Evolutionary conservation across 2,329 filamentous ascomycete genomes (phyloP).

Genomic region (Fusarium sambucinum): DNA sequence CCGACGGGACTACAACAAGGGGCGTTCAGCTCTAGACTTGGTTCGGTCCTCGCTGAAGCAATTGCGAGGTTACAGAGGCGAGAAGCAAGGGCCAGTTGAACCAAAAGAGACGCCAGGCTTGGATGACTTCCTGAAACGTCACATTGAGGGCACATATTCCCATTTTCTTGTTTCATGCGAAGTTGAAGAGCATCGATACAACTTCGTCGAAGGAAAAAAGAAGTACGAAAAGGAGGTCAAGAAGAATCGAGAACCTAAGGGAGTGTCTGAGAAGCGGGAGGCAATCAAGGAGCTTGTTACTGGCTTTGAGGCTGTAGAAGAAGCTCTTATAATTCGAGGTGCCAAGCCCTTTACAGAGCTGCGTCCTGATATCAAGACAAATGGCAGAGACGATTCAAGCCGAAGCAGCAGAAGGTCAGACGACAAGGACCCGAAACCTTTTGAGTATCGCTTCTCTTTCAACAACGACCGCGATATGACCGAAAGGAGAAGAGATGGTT

Average conservation of each 20-base stretch:
- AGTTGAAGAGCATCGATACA: conserved; percentile 51
- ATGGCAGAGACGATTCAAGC: conserved; percentile 13
- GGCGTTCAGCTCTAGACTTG: conserved; percentile 69
- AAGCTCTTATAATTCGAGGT: conserved; percentile 64
- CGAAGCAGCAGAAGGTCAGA: background rate
- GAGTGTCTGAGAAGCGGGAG: conserved; percentile 63
- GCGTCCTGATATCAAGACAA: conserved; percentile 63
- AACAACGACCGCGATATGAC: conserved; percentile 65
- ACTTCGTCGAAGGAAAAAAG: conserved; percentile 51
- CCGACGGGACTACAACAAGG: conserved; percentile 52
- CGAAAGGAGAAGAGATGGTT: conserved; percentile 67
- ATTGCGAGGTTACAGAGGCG: conserved; percentile 60
- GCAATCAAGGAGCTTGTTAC: conserved; percentile 57
- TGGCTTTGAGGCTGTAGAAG: conserved; percentile 44
- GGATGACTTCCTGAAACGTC: conserved; percentile 66
- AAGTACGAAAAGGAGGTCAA: conserved; percentile 45
- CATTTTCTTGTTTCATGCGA: conserved; percentile 64
- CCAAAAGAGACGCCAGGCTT: conserved; percentile 53
- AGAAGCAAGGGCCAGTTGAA: conserved; percentile 27
- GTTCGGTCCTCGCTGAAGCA: conserved; percentile 65
- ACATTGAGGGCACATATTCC: conserved; percentile 69
- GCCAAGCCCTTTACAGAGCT: conserved; percentile 77
- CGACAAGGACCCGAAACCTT: conserved; percentile 53
- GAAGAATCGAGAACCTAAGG: conserved; percentile 31
- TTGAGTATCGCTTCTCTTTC: conserved; percentile 66